Percentiles rank a stretch among this genome's conserved stretches.
Evolutionary conservation across 495 filamentous ascomycete genomes (phyloP).

Genomic region (Trichoderma gamsii): DNA sequence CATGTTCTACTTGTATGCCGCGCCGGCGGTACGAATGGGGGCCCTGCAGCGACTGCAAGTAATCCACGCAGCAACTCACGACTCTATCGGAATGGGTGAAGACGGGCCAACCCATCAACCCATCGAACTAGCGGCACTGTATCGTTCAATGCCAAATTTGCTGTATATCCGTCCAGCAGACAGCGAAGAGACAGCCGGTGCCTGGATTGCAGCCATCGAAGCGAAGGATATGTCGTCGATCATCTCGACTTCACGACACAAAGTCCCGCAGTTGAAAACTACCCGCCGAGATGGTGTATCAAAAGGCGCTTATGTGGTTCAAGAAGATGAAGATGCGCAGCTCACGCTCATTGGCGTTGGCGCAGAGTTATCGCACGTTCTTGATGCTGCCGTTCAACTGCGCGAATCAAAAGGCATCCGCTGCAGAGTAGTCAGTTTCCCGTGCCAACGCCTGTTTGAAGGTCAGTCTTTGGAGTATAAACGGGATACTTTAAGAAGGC

Average conservation of each 20-base stretch:
- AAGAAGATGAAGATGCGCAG: conserved; percentile 75
- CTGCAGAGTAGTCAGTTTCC: conserved; percentile 90
- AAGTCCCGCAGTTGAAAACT: conserved; percentile 92
- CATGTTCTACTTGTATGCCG: conserved; percentile 98
- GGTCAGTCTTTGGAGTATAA: conserved; percentile 90
- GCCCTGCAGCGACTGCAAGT: conserved; percentile 83
- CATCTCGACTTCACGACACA: conserved; percentile 92
- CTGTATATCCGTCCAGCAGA: conserved; percentile 99
- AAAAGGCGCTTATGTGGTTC: conserved; percentile 89
- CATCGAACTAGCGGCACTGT: conserved; percentile 95
- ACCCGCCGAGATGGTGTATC: conserved; percentile 76
- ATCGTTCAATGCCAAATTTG: conserved; percentile 97
- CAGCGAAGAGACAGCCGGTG: conserved; percentile 94
- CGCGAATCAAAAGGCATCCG: conserved; percentile 80
- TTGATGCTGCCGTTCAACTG: conserved; percentile 85
- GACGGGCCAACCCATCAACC: conserved; percentile 98
- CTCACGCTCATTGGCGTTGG: conserved; percentile 92
- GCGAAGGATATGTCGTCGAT: conserved; percentile 86
- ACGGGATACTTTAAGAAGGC: conserved; percentile 30
- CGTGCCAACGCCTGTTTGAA: conserved; percentile 97
- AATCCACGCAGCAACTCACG: conserved; percentile 97
- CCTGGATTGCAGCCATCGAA: conserved; percentile 91
- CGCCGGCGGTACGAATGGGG: conserved; percentile 89
- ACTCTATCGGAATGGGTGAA: conserved; percentile 98
- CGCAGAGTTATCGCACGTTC: conserved; percentile 87